Evolutionary conservation across 2,329 filamentous ascomycete genomes (phyloP), one percentile per base, ranked within the genome.

Genomic region (Botrytis sinoallii): DNA sequence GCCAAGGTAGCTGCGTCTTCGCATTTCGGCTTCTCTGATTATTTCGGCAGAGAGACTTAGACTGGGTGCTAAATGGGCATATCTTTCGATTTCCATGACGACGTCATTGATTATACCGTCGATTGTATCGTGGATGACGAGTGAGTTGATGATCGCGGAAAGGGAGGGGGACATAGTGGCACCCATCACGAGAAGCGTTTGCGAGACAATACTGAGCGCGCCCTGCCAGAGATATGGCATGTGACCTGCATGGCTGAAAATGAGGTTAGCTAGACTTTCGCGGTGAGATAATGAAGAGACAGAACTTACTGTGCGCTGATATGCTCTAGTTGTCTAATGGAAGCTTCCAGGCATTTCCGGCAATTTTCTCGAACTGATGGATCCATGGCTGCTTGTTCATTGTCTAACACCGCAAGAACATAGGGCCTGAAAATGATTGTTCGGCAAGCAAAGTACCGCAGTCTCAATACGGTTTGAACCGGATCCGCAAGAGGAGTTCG

Each of bases 211-310:
- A 35, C 92, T 94, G 55, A 96, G 86, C 14, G 93, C 92, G 29
- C 93, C 93, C 84, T 95, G 93, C 91, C 92, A 96, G 32, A 95
- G 87, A 82, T 95, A 96, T 20, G 93, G 93, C 84, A 96, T 91
- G 81, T 95, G 93, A 69, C 93, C 93, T 75, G 91, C 92, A 80
- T 94, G 93, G 83, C 90, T 92, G 79, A 77, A 79, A 79, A 35
- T 20, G 25, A 29, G n/a, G 46, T 73, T 70, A 69, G 75, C 78
- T 46, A 79, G 77, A 48, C 70, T 48, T 40, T 32, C 65, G 35
- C 16, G 42, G 22, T 40, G 14, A 32, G 40, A 61, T 6, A 35
- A 10, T 3, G 2, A 12, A 32, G 18, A 60, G 48, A 32, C 22
- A 18, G 16, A 74, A 86, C 89, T 85, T 86, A 92, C 89, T 95